These are phyloP conservation scores for Diplodia mutila DNA, from an alignment of 2,329 filamentous ascomycete genomes.

Conservation along the genomic window DNA sequence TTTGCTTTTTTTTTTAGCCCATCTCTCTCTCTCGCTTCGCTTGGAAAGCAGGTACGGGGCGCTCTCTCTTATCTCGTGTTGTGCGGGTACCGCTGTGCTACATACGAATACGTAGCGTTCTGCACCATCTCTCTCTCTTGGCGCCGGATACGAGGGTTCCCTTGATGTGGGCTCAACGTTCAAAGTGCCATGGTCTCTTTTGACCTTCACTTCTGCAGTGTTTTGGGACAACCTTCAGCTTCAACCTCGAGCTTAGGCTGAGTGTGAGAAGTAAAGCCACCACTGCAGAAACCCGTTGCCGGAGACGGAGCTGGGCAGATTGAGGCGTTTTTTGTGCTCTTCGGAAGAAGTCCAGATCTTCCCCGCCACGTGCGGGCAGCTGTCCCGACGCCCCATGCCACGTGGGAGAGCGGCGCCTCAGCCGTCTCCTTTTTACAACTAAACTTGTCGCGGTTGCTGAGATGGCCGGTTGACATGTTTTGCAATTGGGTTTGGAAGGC, in stretches of 20 bases:
- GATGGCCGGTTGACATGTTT: too few relatives aligned
- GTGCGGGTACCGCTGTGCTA: too few relatives aligned
- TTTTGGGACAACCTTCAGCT: too few relatives aligned
- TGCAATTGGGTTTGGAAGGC: too few relatives aligned
- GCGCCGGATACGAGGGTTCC: not conserved
- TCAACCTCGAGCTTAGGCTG: not conserved
- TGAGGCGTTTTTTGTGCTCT: not conserved
- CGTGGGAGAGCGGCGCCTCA: not conserved
- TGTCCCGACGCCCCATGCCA: not conserved
- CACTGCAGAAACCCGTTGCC: not conserved
- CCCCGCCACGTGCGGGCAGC: not conserved
- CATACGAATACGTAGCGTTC: not conserved
- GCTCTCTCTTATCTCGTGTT: not conserved
- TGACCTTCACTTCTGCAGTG: too few relatives aligned
- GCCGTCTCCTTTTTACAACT: not conserved
- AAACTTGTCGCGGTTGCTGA: too few relatives aligned
- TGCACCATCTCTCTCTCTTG: not conserved
- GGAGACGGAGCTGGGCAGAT: not conserved
- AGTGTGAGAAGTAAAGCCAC: too few relatives aligned
- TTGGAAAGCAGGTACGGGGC: not conserved
- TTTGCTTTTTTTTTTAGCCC: not conserved
- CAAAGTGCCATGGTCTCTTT: not conserved
- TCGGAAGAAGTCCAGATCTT: not conserved
- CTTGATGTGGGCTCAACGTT: not conserved
- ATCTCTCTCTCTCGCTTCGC: not conserved